These are phyloP conservation scores for Phaeotremella skinneri DNA, from an alignment of 768 basidiomycete genomes.

Conservation along the genomic window DNA sequence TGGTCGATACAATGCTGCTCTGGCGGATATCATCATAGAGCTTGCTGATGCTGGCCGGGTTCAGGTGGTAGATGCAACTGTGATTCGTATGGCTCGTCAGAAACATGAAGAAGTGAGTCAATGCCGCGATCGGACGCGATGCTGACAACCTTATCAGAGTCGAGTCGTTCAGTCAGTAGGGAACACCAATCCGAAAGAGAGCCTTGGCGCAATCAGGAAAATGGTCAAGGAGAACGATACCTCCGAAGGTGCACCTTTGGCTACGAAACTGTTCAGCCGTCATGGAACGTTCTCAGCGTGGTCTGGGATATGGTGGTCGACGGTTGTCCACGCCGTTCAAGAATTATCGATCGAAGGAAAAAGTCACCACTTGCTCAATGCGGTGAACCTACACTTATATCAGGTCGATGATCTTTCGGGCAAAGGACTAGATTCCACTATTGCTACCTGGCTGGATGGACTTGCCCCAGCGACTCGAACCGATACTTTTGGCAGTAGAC, in stretches of 20 bases:
- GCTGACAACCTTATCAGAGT: background rate
- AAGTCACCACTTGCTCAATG: background rate
- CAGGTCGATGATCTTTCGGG: constrained; percentile 8
- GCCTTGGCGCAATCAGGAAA: constrained; percentile 13
- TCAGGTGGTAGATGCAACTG: constrained; percentile 27
- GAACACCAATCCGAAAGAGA: constrained; percentile 12
- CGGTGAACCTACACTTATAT: constrained; percentile 17
- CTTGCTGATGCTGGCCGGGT: constrained; percentile 28
- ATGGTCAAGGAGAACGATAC: constrained; percentile 6
- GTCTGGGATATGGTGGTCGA: constrained; percentile 25
- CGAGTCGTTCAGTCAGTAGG: background rate
- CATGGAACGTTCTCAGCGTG: constrained; percentile 28
- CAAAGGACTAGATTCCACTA: constrained; percentile 11
- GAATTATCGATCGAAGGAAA: constrained; percentile 5
- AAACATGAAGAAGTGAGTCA: constrained; percentile 18
- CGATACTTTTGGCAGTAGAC: constrained; percentile 14
- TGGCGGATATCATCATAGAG: constrained; percentile 21
- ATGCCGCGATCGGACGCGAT: background rate
- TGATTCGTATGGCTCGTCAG: constrained; percentile 17
- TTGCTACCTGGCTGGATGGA: constrained; percentile 27
- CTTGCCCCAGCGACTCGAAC: constrained; percentile 5
- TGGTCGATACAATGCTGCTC: constrained; percentile 17
- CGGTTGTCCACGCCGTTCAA: constrained; percentile 17
- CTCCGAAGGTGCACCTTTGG: constrained; percentile 6
- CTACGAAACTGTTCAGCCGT: constrained; percentile 19